Evolutionary conservation across 306 rosid genomes (phyloP), one percentile per base, ranked within the genome.

Genomic region (Hippophae tibetana): DNA sequence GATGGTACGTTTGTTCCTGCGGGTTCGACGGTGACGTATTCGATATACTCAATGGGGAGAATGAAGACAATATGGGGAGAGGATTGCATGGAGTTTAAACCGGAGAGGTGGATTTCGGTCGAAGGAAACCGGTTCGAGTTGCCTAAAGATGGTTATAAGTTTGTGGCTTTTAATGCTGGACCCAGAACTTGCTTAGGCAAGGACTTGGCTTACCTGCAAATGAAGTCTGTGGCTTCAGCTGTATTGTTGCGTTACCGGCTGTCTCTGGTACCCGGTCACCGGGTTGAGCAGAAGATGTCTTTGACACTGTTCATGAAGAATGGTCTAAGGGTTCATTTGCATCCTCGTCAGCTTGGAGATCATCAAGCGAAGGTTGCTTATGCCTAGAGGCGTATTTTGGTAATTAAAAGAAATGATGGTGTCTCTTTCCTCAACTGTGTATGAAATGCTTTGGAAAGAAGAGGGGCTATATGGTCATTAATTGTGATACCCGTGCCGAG

Each of bases 11-110:
- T 70, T 10, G 79, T 90, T 8, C 95, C 95, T 6, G 81, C 95
- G 11, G 98, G 98, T n/a, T 92, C 98, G 45, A 81, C 96, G 4
- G 92, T 87, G 23, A 87, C 98, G 12, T 92, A 92, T 69, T 92
- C 98, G 69, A 92, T 92, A 27, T 92, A 92, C 41, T 80, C 98
- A 0, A 80, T 81, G 11, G 96, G 92, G 52, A 76, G 98, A 50
- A 92, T 87, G 98, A 92, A 92, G 77, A 75, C 71, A 7, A 67
- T 92, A 0, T 92, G 98, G 98, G 98, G 98, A 5, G 96, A 92
- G 58, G 98, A 92, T 44, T 87, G 98, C 66, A 49, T 70, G 84
- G 95, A 87, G 64, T 92, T 92, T 57, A 92, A 78, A 82, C 96
- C 98, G 74, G 98, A 92, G 3, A 46, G 98, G 73, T 92, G 89